These are phyloP conservation scores for Metrosideros polymorpha DNA, from an alignment of 441 rosid species.

Conservation along the genomic window DNA sequence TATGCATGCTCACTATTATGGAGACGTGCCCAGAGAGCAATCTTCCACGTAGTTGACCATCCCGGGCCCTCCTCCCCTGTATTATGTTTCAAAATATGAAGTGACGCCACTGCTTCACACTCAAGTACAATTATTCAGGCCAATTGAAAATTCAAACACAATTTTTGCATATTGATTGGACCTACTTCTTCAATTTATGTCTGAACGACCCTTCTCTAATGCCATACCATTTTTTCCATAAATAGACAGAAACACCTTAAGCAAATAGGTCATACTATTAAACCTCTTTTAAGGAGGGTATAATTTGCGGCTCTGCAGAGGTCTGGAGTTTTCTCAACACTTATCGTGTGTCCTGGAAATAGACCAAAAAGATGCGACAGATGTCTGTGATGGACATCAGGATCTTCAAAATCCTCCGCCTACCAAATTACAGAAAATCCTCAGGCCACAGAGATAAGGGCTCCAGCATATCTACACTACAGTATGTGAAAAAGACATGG, in stretches of 20 bases:
- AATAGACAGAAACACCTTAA: background rate
- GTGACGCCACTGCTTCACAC: background rate
- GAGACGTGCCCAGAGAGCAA: slow-evolving; percentile 82
- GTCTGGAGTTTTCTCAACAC: slow-evolving; percentile 55
- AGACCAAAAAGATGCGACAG: slow-evolving; percentile 83
- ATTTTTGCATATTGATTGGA: background rate
- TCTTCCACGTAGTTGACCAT: slow-evolving; percentile 93
- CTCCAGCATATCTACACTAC: background rate
- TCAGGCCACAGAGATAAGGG: background rate
- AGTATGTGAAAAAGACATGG: background rate
- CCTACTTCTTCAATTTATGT: background rate
- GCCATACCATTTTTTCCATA: background rate
- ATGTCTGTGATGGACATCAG: slow-evolving; percentile 84
- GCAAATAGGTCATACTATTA: background rate
- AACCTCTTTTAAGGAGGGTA: slow-evolving; percentile 76
- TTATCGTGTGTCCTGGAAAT: slow-evolving; percentile 83
- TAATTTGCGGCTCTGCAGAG: slow-evolving; percentile 68
- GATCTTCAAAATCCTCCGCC: slow-evolving; percentile 77
- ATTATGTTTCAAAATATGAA: background rate
- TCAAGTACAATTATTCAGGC: background rate
- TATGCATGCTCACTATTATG: slow-evolving; percentile 66
- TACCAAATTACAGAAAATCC: slow-evolving; percentile 12
- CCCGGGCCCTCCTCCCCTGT: slow-evolving; percentile 93
- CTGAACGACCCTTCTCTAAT: background rate
- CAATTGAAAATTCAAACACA: background rate